These are phyloP conservation scores for Carex myosuroides DNA, from an alignment of 176 grass and related monocot species.

Conservation along the genomic window DNA sequence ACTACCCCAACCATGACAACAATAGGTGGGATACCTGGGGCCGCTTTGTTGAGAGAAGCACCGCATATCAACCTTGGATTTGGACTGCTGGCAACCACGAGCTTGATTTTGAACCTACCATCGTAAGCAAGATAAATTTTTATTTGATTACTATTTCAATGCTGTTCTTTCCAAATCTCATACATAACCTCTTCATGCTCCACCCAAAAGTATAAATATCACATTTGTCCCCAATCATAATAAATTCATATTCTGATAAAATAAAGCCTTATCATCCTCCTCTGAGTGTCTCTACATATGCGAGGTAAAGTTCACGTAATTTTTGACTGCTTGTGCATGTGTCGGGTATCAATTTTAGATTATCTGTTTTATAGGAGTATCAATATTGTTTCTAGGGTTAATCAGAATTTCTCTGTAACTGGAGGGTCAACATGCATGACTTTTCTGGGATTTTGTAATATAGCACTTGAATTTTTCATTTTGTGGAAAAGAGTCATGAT, in stretches of 20 bases:
- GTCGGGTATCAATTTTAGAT: neutral
- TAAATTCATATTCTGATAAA: neutral
- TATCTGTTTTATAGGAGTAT: neutral
- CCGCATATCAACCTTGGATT: slow-evolving; percentile 96
- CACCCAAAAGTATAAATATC: neutral
- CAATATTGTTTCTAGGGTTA: neutral
- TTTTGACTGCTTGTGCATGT: neutral
- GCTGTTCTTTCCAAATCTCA: neutral
- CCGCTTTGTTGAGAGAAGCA: slow-evolving; percentile 74
- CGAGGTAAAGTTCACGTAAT: neutral
- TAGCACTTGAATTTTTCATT: neutral
- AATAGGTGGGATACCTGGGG: slow-evolving; percentile 94
- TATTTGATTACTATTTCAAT: neutral
- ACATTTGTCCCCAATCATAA: neutral
- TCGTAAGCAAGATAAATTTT: slow-evolving; percentile 43
- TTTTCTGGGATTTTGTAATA: neutral
- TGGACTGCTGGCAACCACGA: slow-evolving; percentile 94
- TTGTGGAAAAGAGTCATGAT: neutral
- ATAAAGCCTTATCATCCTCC: neutral
- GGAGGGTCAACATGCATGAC: neutral
- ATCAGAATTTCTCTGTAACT: neutral
- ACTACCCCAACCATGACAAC: slow-evolving; percentile 77
- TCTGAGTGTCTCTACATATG: neutral
- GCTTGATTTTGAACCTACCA: slow-evolving; percentile 67
- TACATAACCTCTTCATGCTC: neutral